Base-by-base conservation (phyloP, 139 green algal genomes). In the Spirogloea muscicola region DNA sequence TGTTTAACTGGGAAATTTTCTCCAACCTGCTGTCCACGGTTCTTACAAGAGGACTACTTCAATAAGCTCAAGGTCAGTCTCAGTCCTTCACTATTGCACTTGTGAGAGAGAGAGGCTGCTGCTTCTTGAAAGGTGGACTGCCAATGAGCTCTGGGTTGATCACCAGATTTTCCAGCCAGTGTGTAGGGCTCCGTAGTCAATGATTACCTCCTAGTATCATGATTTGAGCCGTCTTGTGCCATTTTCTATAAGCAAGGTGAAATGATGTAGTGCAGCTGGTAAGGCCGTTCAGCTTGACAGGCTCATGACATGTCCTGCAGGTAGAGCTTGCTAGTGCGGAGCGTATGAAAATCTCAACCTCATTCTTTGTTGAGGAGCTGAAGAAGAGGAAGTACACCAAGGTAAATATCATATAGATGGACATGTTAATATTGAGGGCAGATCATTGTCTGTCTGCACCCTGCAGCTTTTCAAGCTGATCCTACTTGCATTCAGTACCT, bases 1-100 rank as follows among this genome's bases (percentile, higher is more conserved):
- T 98, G 91, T 87, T 77, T 96, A 16, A 94, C 87, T 0, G 92
- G 91, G 41, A 77, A 87, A 49, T 99, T 97, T 83, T 78, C 92
- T 42, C 84, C 85, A 1, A 88, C 96, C 79, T 96, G 91, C 89
- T 98, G 94, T 88, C 94, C 94, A 33, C 81, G 82, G 16, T 99
- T 94, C 86, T 86, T 99, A 44, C 85, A 83, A 48, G 76, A 89
- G 49, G 62, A 83, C 0, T 87, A 86, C 66, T 97, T 98, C 58
- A 41, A 82, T 0, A 60, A 68, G 70, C 88, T 98, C 16, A 93
- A 93, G 72, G 67, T 76, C 2, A 34, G 34, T 36, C 10, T 25
- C 29, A 44, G 37, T 21, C 1, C 31, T 57, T 41, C 9, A 60
- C 37, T 61, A 0, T 29, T 33, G 27, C 40, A 60, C 41, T 29